Evolutionary conservation across 1,284 basidiomycete genomes (phyloP), one percentile per base, ranked within the genome.

Genomic region (Rhizoctonia solani): DNA sequence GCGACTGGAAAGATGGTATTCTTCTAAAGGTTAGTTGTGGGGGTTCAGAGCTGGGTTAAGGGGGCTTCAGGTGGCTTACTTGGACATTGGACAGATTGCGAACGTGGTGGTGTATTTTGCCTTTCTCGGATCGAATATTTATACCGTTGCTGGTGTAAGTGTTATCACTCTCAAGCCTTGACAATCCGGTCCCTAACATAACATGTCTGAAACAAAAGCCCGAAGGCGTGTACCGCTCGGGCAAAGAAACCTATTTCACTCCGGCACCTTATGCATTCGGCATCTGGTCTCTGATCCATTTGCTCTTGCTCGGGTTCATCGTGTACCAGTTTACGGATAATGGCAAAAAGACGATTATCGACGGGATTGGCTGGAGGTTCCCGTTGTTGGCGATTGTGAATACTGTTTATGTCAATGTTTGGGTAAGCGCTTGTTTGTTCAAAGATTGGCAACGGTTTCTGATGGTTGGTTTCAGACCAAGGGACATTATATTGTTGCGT

Each of bases 281-380:
- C 77, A 89, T 93, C 73, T 92, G 90, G 90, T 86, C 89, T 27
- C 78, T 93, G 70, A 92, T 94, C 74, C 93, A 97, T 78, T 75
- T 93, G 23, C 83, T 97, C 34, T 85, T 97, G 59, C 84, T 97
- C 68, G 92, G 93, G 47, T 92, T 90, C 32, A 80, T 95, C 74
- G 83, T 94, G 79, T 95, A 92, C 84, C 93, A 95, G 76, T 95
- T 95, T 84, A 87, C 86, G 78, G 82, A 87, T 23, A 73, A 74
- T n/a, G 95, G 93, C 42, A 93, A 95, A 77, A 81, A 79, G 46
- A 83, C 88, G 74, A 86, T 97, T 72, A 81, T 96, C 69, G 92
- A 95, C 75, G 90, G 87, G 52, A 85, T 98, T 71, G 83, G 85
- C 30, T 97, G 94, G 93, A 84, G 93, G 59, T 90, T 97, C 78